A percentile compares a stretch with the other conserved stretches of the same genome.
These are phyloP conservation scores for Amoeboaphelidium protococcarum DNA, from an alignment of 371 early-diverging fungal species.

Conservation along the genomic window DNA sequence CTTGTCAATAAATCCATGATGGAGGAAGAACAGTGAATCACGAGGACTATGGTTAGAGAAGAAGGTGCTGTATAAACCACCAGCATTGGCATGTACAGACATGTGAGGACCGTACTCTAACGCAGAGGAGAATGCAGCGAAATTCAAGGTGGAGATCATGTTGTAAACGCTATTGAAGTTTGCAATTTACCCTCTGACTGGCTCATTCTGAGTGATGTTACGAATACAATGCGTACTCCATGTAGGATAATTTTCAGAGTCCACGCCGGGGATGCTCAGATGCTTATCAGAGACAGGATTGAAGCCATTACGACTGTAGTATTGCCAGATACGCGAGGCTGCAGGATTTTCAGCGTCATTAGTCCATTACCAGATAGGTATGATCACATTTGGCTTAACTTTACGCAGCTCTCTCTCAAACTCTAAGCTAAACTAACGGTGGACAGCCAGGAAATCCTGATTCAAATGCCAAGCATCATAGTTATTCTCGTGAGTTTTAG, in stretches of 20 bases:
- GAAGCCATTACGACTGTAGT: too few species aligned
- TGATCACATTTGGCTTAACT: slow-evolving; percentile 12
- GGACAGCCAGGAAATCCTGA: slow-evolving; percentile 29
- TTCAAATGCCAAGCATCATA: slow-evolving; percentile 10
- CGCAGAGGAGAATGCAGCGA: slow-evolving; percentile 11
- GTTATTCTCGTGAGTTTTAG: neutral
- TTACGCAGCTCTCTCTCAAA: slow-evolving; percentile 11
- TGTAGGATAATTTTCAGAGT: too few species aligned
- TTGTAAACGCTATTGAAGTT: too few species aligned
- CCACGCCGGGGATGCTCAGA: too few species aligned
- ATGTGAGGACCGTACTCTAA: slow-evolving; percentile 22
- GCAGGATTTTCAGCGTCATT: slow-evolving; percentile 6
- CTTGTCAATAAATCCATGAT: slow-evolving; percentile 26
- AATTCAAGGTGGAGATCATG: slow-evolving; percentile 6
- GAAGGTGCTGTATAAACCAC: slow-evolving; percentile 15
- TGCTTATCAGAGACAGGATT: too few species aligned
- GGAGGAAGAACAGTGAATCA: slow-evolving; percentile 28
- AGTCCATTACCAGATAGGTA: slow-evolving; percentile 28
- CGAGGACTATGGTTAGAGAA: slow-evolving; percentile 9
- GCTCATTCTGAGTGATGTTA: too few species aligned
- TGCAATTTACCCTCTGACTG: too few species aligned
- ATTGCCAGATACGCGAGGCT: neutral
- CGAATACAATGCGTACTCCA: too few species aligned
- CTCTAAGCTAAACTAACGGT: slow-evolving; percentile 9
- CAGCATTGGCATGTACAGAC: slow-evolving; percentile 18